Evolutionary conservation across 768 basidiomycete species (phyloP).

Genomic region (Kwoniella bestiolae): DNA sequence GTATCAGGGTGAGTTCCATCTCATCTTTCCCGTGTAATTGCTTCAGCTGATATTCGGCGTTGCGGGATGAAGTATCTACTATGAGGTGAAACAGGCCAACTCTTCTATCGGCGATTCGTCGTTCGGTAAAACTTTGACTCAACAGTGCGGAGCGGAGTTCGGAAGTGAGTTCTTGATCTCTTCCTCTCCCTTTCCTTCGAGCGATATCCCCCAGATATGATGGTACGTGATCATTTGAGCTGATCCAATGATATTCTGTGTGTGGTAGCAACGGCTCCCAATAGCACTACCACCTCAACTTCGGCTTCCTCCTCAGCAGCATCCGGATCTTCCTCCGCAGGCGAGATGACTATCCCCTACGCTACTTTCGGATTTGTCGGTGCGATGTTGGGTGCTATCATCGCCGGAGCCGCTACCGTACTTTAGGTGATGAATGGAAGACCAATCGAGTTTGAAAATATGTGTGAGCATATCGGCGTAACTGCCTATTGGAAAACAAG

Average conservation of each 20-base stretch:
- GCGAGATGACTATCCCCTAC: slow-evolving; percentile 5
- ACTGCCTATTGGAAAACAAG: too few relatives aligned
- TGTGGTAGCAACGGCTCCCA: slow-evolving; percentile 17
- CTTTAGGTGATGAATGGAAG: slow-evolving; percentile 7
- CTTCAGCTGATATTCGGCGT: background rate
- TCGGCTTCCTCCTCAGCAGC: slow-evolving; percentile 18
- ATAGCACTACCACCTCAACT: slow-evolving; percentile 5
- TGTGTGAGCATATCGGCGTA: too few relatives aligned
- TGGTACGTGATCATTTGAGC: too few relatives aligned
- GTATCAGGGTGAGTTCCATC: slow-evolving; percentile 42
- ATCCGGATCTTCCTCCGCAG: slow-evolving; percentile 14
- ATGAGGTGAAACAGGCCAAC: slow-evolving; percentile 42
- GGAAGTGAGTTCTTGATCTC: slow-evolving; percentile 39
- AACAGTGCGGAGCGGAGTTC: slow-evolving; percentile 47
- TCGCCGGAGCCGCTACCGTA: slow-evolving; percentile 20
- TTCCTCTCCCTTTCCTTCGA: background rate
- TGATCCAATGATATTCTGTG: background rate
- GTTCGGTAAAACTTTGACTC: slow-evolving; percentile 38
- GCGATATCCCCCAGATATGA: too few relatives aligned
- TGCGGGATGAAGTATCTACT: slow-evolving; percentile 53
- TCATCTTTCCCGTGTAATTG: background rate
- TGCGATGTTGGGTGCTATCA: slow-evolving; percentile 13
- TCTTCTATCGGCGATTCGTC: slow-evolving; percentile 35
- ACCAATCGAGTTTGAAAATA: background rate
- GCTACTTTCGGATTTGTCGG: slow-evolving; percentile 10